Conservation (phyloP, 2,329 filamentous ascomycete genomes). For the Arthrobotrys conoides region DNA sequence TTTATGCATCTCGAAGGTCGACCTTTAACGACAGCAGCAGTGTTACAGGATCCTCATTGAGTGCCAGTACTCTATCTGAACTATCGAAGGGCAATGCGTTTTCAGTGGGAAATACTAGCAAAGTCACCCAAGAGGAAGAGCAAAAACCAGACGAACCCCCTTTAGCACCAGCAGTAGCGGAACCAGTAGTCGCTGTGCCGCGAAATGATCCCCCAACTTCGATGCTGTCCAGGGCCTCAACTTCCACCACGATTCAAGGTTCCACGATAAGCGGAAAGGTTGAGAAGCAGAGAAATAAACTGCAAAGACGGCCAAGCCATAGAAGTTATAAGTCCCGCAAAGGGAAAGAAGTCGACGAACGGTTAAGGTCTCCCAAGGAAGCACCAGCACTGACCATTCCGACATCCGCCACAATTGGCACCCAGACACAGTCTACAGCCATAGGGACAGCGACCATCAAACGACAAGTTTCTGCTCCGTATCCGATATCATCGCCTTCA, state of each 20-base stretch:
- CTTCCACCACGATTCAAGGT: constrained; percentile 35
- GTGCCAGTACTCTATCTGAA: constrained; percentile 49
- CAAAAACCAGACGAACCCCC: not conserved
- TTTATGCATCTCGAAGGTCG: constrained; percentile 45
- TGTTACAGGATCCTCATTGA: constrained; percentile 49
- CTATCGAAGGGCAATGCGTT: constrained; percentile 56
- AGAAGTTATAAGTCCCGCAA: constrained; percentile 41
- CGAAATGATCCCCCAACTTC: constrained; percentile 20
- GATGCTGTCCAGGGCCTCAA: constrained; percentile 43
- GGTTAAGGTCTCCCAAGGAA: not conserved
- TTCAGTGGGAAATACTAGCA: constrained; percentile 53
- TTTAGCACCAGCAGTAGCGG: not conserved
- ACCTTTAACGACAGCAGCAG: constrained; percentile 52
- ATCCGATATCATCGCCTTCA: not conserved
- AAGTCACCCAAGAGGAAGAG: constrained; percentile 49
- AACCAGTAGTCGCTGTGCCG: not conserved
- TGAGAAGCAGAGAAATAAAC: constrained; percentile 46
- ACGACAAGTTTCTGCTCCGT: constrained; percentile 10
- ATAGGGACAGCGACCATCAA: constrained; percentile 15
- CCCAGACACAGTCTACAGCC: constrained; percentile 25
- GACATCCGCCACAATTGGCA: constrained; percentile 44
- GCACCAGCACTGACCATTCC: constrained; percentile 7
- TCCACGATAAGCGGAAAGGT: constrained; percentile 33
- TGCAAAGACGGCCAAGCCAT: constrained; percentile 50
- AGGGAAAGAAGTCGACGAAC: constrained; percentile 30